phyloP scores from a whole-genome alignment of 2,329 filamentous ascomycete genomes.

The Apiospora malaysiana region DNA sequence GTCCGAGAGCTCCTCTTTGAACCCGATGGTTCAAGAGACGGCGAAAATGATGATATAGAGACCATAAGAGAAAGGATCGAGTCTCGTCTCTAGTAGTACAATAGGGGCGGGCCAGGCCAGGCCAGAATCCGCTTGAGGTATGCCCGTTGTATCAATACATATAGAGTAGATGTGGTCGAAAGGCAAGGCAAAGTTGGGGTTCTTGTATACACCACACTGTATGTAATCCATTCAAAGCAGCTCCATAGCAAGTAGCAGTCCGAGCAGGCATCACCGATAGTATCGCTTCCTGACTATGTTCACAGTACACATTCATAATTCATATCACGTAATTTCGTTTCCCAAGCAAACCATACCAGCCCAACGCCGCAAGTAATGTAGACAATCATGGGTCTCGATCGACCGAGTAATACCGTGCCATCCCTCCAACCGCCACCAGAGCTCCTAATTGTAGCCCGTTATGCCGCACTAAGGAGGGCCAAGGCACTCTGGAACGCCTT shows the following conservation, averaged over 20 bases:
- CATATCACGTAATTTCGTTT: conserved; percentile 6
- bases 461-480: conserved; percentile 49
- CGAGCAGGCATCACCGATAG: neutral
- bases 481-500: conserved; percentile 68
- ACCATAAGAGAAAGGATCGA: neutral
- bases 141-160: neutral
- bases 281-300: neutral
- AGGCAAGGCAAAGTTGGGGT: neutral
- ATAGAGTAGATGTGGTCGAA: neutral
- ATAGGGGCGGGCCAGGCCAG: neutral
- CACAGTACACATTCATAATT: conserved; percentile 1
- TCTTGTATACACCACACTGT: neutral
- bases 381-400: neutral
- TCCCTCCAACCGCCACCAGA: neutral
- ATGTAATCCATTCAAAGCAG: neutral
- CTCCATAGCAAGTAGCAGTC: neutral
- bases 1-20: conserved; percentile 15
- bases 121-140: neutral
- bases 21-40: neutral
- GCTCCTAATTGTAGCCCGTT: neutral
- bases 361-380: neutral
- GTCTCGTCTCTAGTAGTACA: neutral
- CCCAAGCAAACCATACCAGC: neutral
- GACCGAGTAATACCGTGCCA: neutral
- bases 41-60: neutral